A percentile compares a stretch with the other conserved stretches of the same genome.
Evolutionary conservation across 2,329 filamentous ascomycete species (phyloP).

Genomic region (Arthroderma uncinatum): DNA sequence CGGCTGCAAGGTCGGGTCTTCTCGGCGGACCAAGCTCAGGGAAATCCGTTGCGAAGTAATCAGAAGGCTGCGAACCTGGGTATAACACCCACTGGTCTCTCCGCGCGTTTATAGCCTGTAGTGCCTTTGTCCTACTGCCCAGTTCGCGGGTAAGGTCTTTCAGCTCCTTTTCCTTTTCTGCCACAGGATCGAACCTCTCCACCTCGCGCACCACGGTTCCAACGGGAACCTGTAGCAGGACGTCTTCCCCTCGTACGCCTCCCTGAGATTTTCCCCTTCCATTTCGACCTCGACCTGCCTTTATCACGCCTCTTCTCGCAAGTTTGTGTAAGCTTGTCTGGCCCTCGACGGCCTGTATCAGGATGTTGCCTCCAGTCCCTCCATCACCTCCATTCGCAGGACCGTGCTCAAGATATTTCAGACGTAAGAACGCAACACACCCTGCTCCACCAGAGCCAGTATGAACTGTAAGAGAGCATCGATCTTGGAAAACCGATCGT

Average conservation of each 20-base stretch:
- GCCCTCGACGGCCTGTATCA: constrained; percentile 83
- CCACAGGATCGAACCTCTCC: constrained; percentile 62
- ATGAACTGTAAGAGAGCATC: constrained; percentile 63
- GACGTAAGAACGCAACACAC: constrained; percentile 86
- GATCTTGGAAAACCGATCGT: constrained; percentile 73
- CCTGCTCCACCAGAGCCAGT: constrained; percentile 79
- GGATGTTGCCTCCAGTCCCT: constrained; percentile 80
- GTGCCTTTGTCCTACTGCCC: constrained; percentile 31
- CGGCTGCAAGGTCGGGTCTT: constrained; percentile 46
- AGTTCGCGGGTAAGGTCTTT: constrained; percentile 21
- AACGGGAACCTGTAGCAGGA: constrained; percentile 81
- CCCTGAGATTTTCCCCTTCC: constrained; percentile 39
- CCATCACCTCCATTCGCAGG: constrained; percentile 93
- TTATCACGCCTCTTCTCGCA: constrained; percentile 56
- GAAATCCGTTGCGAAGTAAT: constrained; percentile 50
- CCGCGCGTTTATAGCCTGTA: constrained; percentile 32
- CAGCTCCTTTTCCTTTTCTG: constrained; percentile 47
- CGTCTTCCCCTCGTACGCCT: constrained; percentile 72
- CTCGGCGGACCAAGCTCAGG: constrained; percentile 47
- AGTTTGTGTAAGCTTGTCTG: constrained; percentile 92
- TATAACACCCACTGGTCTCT: constrained; percentile 77
- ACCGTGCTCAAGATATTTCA: constrained; percentile 78
- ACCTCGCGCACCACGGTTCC: constrained; percentile 84
- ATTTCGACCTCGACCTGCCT: constrained; percentile 35
- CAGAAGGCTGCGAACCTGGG: constrained; percentile 65